These are phyloP conservation scores for Fusarium sp. DNA, from an alignment of 2,329 filamentous ascomycete genomes.

Conservation along the genomic window DNA sequence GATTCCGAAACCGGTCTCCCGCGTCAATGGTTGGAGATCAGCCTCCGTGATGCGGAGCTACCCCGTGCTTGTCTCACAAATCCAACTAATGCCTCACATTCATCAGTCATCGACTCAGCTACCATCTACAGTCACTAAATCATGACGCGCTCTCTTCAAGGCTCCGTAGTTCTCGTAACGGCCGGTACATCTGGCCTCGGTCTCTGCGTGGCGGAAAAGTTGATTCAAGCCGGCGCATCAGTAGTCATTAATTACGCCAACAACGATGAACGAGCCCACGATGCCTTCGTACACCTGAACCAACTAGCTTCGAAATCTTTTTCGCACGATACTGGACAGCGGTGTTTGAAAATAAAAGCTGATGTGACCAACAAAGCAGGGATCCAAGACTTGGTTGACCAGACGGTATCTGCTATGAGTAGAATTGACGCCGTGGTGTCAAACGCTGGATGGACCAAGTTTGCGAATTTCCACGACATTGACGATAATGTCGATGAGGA, in stretches of 20 bases:
- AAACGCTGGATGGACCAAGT: constrained; percentile 9
- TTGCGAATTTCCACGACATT: neutral
- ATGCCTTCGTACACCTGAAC: neutral
- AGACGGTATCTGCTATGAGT: neutral
- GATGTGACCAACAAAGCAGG: neutral
- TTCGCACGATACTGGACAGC: fast-evolving
- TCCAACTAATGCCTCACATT: neutral
- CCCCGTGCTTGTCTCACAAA: neutral
- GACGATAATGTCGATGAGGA: constrained; percentile 14
- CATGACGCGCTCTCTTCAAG: neutral
- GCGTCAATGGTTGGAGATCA: neutral
- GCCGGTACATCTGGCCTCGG: constrained; percentile 9
- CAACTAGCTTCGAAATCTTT: fast-evolving
- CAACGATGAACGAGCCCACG: neutral
- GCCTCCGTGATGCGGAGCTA: constrained; percentile 1
- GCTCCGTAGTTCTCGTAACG: neutral
- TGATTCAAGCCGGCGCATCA: neutral
- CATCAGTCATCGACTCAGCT: neutral
- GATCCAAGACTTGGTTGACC: neutral
- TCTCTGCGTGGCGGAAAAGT: neutral
- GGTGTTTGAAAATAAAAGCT: neutral
- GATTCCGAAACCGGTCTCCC: neutral
- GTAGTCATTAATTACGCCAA: constrained; percentile 4
- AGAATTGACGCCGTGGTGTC: constrained; percentile 5
- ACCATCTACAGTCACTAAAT: neutral